Percentiles rank a stretch among this genome's conserved stretches.
These are phyloP conservation scores for Trametes gibbosa DNA, from an alignment of 768 basidiomycete species.

Conservation along the genomic window DNA sequence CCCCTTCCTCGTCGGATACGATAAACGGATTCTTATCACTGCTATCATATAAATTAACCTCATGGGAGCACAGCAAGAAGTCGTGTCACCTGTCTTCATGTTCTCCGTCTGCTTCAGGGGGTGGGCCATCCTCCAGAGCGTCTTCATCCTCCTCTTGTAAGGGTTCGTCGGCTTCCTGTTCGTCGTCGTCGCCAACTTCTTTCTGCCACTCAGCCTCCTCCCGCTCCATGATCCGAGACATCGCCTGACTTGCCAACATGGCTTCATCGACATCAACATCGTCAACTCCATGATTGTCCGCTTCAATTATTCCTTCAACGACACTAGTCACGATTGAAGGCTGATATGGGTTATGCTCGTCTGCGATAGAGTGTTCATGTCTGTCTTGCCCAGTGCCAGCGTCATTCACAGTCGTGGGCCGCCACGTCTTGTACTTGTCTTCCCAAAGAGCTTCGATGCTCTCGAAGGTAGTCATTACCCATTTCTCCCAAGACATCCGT, in stretches of 20 bases:
- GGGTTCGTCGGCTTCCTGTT: slow-evolving; percentile 23
- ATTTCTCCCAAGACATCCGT: slow-evolving; percentile 57
- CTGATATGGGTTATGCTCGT: slow-evolving; percentile 24
- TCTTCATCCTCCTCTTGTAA: slow-evolving; percentile 33
- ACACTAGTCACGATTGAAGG: neutral
- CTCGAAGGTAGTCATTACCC: slow-evolving; percentile 87
- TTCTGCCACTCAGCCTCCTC: slow-evolving; percentile 28
- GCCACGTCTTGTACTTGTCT: slow-evolving; percentile 55
- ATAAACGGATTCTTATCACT: neutral
- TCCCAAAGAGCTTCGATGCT: slow-evolving; percentile 89
- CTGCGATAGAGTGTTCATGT: neutral
- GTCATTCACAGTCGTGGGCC: slow-evolving; percentile 31
- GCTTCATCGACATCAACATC: slow-evolving; percentile 55
- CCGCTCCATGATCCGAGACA: slow-evolving; percentile 37
- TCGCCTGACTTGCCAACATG: slow-evolving; percentile 49
- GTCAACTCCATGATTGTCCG: neutral
- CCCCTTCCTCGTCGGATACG: neutral
- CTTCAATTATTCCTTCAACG: neutral
- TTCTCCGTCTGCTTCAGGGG: slow-evolving; percentile 10
- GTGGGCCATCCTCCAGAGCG: slow-evolving; percentile 33
- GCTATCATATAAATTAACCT: neutral
- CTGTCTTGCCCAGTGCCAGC: neutral
- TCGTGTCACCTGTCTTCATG: slow-evolving; percentile 1
- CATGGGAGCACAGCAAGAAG: neutral
- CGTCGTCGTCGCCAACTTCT: slow-evolving; percentile 30